These are phyloP conservation scores for Neurospora sp. DNA, from an alignment of 495 filamentous ascomycete species.

Conservation along the genomic window DNA sequence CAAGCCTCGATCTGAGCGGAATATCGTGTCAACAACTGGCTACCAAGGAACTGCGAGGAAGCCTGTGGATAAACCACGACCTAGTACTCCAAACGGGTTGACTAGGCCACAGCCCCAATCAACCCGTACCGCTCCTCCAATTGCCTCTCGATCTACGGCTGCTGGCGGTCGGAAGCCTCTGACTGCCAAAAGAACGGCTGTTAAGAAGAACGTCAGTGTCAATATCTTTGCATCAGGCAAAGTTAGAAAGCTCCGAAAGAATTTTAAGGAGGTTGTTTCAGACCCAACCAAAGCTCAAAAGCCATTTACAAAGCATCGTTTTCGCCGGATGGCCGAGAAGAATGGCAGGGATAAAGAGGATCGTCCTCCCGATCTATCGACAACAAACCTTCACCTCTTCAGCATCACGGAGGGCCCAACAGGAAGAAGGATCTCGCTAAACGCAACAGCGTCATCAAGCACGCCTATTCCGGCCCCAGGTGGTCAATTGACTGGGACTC, in stretches of 20 bases:
- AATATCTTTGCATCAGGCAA: conserved; percentile 23
- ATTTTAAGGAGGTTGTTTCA: conserved; percentile 19
- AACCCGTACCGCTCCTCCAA: not conserved
- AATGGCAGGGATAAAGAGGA: conserved; percentile 18
- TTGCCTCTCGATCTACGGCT: not conserved
- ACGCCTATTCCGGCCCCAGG: not conserved
- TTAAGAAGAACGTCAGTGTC: conserved; percentile 1
- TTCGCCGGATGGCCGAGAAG: conserved; percentile 12
- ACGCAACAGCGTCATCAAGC: not conserved
- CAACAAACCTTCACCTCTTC: conserved; percentile 3
- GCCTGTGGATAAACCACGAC: not conserved
- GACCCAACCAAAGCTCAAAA: conserved; percentile 25
- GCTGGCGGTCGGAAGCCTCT: not conserved
- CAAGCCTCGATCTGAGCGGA: not conserved
- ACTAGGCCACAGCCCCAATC: not conserved
- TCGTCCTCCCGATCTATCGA: conserved; percentile 10
- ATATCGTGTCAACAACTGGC: conserved; percentile 7
- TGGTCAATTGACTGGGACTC: not conserved
- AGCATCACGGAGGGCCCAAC: conserved; percentile 3
- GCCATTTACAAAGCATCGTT: conserved; percentile 14
- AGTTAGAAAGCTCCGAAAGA: conserved; percentile 6
- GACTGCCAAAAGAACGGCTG: conserved; percentile 13
- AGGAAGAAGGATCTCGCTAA: not conserved
- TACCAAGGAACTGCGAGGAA: conserved; percentile 24
- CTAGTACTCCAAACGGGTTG: not conserved